Base-by-base conservation (phyloP, 257 asterid species). In the Henckelia pumila region DNA sequence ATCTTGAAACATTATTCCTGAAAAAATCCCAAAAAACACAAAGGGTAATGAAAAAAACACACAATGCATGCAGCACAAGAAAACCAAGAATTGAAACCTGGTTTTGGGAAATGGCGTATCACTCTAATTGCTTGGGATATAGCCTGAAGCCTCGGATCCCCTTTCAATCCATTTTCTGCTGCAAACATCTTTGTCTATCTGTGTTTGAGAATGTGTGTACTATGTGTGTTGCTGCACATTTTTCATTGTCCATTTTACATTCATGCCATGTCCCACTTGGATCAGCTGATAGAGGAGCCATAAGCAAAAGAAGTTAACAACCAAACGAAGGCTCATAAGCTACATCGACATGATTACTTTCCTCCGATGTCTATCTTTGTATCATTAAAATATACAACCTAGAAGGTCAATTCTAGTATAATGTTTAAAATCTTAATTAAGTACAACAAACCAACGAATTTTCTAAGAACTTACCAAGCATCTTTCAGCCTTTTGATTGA, bases 1-100 rank as follows among this genome's bases (percentile, higher is more conserved):
- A 66, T 87, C 97, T 71, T 87, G 95, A 67, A 89, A 89, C 97
- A 89, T 89, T 62, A 89, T 89, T 65, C 97, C 97, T 89, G 66
- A 68, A 64, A 49, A 62, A 32, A 35, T 11, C 20, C 30, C 50
- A n/a, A 61, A n/a, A n/a, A 3, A 8, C 13, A 28, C 20, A 17
- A 14, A 4, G 24, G 29, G 68, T 33, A 22, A 59, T 55, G 8
- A 19, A 32, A 63, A 32, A 71, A 63, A 29, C 30, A 62, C 37
- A 50, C 59, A 20, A 33, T 32, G 61, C 85, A 82, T 69, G 72
- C 62, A 63, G 8, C 50, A 20, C 47, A 14, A n/a, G 29, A 28
- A 47, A 7, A 7, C n/a, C 13, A 59, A 29, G 61, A 64, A 72
- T 17, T 4, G 73, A 73, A 57, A 89, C 97, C 97, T 85, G 82